Evolutionary conservation across 768 basidiomycete species (phyloP).

Genomic region (Tubosaeta brunneosetosa): DNA sequence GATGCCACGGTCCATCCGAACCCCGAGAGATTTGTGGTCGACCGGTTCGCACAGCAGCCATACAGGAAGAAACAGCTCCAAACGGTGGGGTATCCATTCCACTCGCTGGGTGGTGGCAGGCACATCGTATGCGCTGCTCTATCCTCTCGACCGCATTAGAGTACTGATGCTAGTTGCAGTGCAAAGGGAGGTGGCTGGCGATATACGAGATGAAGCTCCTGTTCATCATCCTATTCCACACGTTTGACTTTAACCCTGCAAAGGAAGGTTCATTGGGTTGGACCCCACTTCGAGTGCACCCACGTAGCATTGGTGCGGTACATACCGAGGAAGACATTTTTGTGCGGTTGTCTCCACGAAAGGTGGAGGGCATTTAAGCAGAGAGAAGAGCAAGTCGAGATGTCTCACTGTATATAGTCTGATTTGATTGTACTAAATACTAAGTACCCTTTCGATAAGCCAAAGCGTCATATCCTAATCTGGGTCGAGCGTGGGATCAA

Average conservation of each 20-base stretch:
- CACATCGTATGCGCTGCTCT: slow-evolving; percentile 12
- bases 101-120: slow-evolving; percentile 15
- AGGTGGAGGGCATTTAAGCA: neutral
- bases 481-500: slow-evolving; percentile 1
- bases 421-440: too few relatives aligned
- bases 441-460: too few relatives aligned
- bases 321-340: slow-evolving; percentile 20
- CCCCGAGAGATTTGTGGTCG: slow-evolving; percentile 12
- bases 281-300: slow-evolving; percentile 9
- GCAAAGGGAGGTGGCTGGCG: slow-evolving; percentile 24
- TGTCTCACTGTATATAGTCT: neutral
- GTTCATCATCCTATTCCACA: slow-evolving; percentile 13
- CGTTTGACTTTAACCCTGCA: slow-evolving; percentile 11
- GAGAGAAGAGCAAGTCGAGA: neutral
- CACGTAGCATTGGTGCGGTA: slow-evolving; percentile 7
- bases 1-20: slow-evolving; percentile 10
- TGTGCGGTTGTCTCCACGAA: slow-evolving; percentile 5
- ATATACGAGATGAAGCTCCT: slow-evolving; percentile 20
- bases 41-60: slow-evolving; percentile 16
- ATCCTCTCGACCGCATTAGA: neutral
- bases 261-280: neutral
- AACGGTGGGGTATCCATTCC: slow-evolving; percentile 10
- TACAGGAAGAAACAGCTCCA: slow-evolving; percentile 12
- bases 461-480: neutral
- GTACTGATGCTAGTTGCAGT: slow-evolving; percentile 3